Base-by-base conservation (phyloP, 768 basidiomycete genomes). In the Candolleomyces efflorescens region DNA sequence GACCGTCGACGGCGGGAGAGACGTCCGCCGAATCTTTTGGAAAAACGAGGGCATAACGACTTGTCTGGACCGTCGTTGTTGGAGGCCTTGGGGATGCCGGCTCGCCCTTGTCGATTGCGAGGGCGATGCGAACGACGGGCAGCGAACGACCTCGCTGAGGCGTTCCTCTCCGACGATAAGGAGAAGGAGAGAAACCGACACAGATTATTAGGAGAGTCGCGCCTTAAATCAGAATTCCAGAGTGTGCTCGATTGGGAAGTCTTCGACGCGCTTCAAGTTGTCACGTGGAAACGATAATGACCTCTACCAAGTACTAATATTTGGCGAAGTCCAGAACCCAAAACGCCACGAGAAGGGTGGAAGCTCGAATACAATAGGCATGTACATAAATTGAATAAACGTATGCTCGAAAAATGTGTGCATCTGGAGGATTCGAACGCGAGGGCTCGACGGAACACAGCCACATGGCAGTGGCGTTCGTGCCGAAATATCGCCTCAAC, bases 401-500 rank as follows among this genome's bases (percentile, higher is more conserved):
- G 11, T 32, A 11, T 32, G 32, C 7, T 32, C 32, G 11, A 11
- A 32, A 44, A 44, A 44, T n/a, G 7, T n/a, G 17, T 13, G 43
- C 43, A 13, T 13, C 43, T 12, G 9, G 11, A 44, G 43, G 43
- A 22, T 44, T 44, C 43, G 43, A 44, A 44, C 43, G 43, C 3
- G 13, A 17, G 43, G 6, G 17, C 13, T 17, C 5, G 43, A 2
- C 1, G 20, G 48, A 15, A 17, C 48, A 49, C 26, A 22, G 37
- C 32, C 32, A 24, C 22, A 11, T 23, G 23, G 13, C 37, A 20
- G 38, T 43, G 52, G 18, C 52, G 26, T 39, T n/a, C 27, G 36
- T 13, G 23, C 52, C 36, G 52, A 53, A 53, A 38, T 53, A 39
- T 53, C 52, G 18, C 52, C 52, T 38, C 36, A 26, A 11, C 50